Conservation (phyloP, 345 rosid genomes). For the Salix caprea region DNA sequence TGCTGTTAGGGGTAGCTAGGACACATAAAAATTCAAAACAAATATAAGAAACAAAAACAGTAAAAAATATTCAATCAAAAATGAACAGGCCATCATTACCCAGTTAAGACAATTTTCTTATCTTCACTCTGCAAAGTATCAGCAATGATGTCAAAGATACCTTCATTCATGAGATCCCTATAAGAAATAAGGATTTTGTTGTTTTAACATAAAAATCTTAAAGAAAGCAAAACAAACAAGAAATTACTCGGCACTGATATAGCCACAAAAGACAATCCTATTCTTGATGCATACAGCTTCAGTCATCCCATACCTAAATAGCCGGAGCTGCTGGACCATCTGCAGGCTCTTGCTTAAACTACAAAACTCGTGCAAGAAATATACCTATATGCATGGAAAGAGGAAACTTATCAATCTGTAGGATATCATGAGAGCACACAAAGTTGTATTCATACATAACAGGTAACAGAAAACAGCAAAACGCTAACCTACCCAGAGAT, state of each 20-base stretch:
- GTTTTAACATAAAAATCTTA: not conserved
- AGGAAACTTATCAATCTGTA: not conserved
- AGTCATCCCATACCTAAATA: slow-evolving; percentile 50
- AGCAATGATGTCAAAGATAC: slow-evolving; percentile 69
- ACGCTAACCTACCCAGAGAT: not conserved
- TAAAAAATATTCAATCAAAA: not conserved
- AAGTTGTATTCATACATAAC: not conserved
- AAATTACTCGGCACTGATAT: not conserved
- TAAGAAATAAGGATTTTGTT: slow-evolving; percentile 14
- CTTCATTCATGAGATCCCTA: slow-evolving; percentile 76
- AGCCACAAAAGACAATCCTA: not conserved
- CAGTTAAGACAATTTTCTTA: slow-evolving; percentile 74
- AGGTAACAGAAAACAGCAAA: not conserved
- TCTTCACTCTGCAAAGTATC: slow-evolving; percentile 71
- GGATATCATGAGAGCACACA: not conserved
- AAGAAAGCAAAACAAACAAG: not conserved
- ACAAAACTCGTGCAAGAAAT: slow-evolving; percentile 84
- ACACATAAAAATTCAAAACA: not conserved
- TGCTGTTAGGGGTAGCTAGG: slow-evolving; percentile 18
- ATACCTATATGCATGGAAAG: slow-evolving; percentile 45
- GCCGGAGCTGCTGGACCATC: slow-evolving; percentile 84
- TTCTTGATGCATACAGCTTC: slow-evolving; percentile 11
- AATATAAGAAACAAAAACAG: not conserved
- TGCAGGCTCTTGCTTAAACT: slow-evolving; percentile 80
- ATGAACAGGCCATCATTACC: slow-evolving; percentile 45